Evolutionary conservation across 768 basidiomycete genomes (phyloP).

Genomic region (Paxillus ammoniavirescens): DNA sequence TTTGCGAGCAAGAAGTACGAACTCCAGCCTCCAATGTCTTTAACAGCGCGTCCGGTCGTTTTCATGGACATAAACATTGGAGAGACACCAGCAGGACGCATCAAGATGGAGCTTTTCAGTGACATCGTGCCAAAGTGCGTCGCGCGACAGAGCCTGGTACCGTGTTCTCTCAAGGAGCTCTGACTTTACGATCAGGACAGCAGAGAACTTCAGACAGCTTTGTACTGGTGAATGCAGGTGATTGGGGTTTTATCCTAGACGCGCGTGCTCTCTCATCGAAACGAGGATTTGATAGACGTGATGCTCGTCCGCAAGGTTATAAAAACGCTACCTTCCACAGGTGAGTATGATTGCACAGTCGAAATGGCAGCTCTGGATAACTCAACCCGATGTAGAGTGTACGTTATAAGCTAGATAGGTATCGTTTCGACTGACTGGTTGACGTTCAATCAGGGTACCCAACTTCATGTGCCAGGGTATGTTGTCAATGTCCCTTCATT

Average conservation of each 20-base stretch:
- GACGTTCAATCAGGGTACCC: conserved; percentile 53
- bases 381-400: conserved; percentile 59
- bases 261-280: conserved; percentile 7
- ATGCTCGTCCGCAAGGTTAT: conserved; percentile 86
- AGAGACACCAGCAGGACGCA: conserved; percentile 89
- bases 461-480: conserved; percentile 96
- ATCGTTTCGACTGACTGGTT: neutral
- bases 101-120: conserved; percentile 97
- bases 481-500: neutral
- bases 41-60: conserved; percentile 74
- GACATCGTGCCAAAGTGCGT: conserved; percentile 93
- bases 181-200: conserved; percentile 57
- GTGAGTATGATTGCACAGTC: conserved; percentile 41
- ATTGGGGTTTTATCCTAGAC: conserved; percentile 12
- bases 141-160: neutral
- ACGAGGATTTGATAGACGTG: conserved; percentile 31
- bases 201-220: conserved; percentile 96
- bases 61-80: conserved; percentile 98
- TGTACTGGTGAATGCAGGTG: conserved; percentile 97
- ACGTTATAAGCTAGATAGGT: conserved; percentile 22
- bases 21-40: conserved; percentile 32
- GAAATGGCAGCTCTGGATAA: conserved; percentile 2
- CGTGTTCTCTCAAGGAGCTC: conserved; percentile 1
- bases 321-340: conserved; percentile 91
- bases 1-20: neutral